Evolutionary conservation across 305 asterid species (phyloP).

Genomic region (Lippia alba): DNA sequence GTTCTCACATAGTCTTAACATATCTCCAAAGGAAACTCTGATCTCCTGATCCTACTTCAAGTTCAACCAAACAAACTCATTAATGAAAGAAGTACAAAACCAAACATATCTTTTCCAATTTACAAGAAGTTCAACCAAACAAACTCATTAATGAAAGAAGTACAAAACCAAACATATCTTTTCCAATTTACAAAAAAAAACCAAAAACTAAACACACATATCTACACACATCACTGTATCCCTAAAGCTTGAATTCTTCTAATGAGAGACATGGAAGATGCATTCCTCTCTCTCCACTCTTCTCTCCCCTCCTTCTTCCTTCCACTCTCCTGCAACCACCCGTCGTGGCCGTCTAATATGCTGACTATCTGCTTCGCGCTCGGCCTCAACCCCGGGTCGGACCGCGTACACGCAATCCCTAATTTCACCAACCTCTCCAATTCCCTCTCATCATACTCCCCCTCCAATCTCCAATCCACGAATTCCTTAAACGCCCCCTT

Average conservation of each 20-base stretch:
- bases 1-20: neutral
- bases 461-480: conserved; percentile 74
- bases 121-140: conserved; percentile 14
- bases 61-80: conserved; percentile 11
- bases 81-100: conserved; percentile 29
- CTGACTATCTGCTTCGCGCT: conserved; percentile 87
- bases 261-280: conserved; percentile 56
- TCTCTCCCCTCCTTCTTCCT: conserved; percentile 55
- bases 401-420: conserved; percentile 80
- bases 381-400: conserved; percentile 71
- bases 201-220: conserved; percentile 8
- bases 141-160: conserved; percentile 19
- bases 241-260: conserved; percentile 92
- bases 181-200: neutral
- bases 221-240: conserved; percentile 54
- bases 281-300: conserved; percentile 81
- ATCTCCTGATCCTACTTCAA: conserved; percentile 5
- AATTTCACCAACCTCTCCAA: conserved; percentile 65
- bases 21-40: neutral
- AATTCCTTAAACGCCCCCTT: conserved; percentile 56
- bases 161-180: conserved; percentile 29
- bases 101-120: conserved; percentile 18
- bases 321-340: conserved; percentile 54
- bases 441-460: conserved; percentile 60
- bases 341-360: conserved; percentile 84